phyloP scores from a whole-genome alignment of 2,329 filamentous ascomycete species.

The Tolypocladium amazonense region DNA sequence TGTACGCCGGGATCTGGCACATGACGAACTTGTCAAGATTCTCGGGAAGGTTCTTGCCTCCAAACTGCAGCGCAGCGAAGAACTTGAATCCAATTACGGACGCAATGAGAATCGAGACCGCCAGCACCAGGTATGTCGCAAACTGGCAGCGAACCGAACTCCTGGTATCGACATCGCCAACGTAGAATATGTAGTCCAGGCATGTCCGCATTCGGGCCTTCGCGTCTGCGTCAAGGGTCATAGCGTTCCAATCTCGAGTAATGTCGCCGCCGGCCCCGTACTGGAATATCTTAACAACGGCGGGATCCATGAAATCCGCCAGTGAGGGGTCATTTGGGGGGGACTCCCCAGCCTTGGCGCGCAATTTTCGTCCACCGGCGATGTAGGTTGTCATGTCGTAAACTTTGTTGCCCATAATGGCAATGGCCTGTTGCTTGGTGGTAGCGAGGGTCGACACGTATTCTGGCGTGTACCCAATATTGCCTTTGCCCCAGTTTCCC shows the following conservation, averaged over 20 bases:
- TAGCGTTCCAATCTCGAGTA: constrained; percentile 68
- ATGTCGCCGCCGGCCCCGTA: constrained; percentile 68
- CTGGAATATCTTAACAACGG: constrained; percentile 68
- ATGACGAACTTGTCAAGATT: constrained; percentile 98
- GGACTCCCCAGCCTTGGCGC: constrained; percentile 42
- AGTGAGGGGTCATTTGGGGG: constrained; percentile 37
- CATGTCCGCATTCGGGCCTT: constrained; percentile 68
- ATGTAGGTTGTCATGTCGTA: constrained; percentile 88
- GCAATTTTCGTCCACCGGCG: constrained; percentile 58
- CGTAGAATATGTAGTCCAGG: constrained; percentile 88
- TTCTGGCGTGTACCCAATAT: constrained; percentile 68
- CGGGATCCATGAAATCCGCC: constrained; percentile 69
- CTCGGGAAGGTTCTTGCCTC: constrained; percentile 81
- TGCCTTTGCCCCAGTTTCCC: constrained; percentile 73
- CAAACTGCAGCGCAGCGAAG: constrained; percentile 89
- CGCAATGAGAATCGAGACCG: constrained; percentile 70
- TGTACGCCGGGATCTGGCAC: constrained; percentile 94
- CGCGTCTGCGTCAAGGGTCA: constrained; percentile 45
- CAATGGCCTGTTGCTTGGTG: constrained; percentile 54
- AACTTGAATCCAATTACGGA: constrained; percentile 91
- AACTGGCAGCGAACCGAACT: constrained; percentile 80
- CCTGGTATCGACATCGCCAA: constrained; percentile 84
- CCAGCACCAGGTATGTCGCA: constrained; percentile 78
- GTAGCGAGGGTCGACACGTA: constrained; percentile 62
- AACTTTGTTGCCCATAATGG: constrained; percentile 66